Base-by-base conservation (phyloP, 805 yeast species). In the Scheffersomyces coipomensis region DNA sequence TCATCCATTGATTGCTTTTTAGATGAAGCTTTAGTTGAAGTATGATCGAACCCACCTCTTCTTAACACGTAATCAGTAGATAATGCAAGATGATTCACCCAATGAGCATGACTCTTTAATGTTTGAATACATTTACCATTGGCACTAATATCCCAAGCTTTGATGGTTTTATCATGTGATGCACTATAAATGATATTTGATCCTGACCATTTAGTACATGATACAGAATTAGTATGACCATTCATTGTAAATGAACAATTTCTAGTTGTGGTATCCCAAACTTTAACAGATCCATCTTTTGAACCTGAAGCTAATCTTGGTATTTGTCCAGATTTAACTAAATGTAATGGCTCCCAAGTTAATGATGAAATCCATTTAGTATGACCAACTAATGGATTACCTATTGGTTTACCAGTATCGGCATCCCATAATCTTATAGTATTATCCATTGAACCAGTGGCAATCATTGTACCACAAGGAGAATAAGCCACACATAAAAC, bases 171-270 rank as follows among this genome's bases (percentile, higher is more conserved):
- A 62, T 93, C 99, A 56, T 93, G 98, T 7, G 97, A 89, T 1
- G 87, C 90, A 23, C 95, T 80, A 61, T 90, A 93, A 25, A 93
- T 73, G 15, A 84, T 71, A 38, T 89, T 88, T 33, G 79, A 68
- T 2, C 99, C 99, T 42, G 97, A 87, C 99, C 99, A 93, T 60
- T 83, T 89, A n/a, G 90, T 95, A 66, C 97, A 88, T 1, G 96
- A 83, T 2, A 93, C 97, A 1, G 95, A 78, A 35, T 85, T 79
- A 23, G 88, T 75, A 57, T 93, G 99, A 0, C 98, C 97, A 39
- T 86, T 78, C 73, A 93, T 66, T 2, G 95, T 83, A 58, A 76
- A 71, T 37, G 76, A 53, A 51, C 89, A 80, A 1, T 72, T 74
- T 49, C 96, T 76, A 30, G 82, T 66, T 11, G 79, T 74, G 2